Base-by-base conservation (phyloP, 2,329 filamentous ascomycete species). In the Erysiphe pulchra region DNA sequence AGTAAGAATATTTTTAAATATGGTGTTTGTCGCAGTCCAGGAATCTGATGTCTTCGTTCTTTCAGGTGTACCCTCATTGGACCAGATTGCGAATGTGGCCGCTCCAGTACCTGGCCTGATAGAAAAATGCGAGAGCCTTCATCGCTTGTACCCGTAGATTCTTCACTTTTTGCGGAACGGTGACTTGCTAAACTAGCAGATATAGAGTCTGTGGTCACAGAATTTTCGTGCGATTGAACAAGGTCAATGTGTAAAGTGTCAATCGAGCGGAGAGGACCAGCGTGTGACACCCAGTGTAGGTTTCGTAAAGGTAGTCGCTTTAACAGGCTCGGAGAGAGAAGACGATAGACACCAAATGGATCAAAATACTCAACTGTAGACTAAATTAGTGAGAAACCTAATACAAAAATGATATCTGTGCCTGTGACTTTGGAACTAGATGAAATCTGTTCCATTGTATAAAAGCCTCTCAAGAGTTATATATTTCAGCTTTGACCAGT, bases 281-380 rank as follows among this genome's bases (percentile, higher is more conserved):
- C 79, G 49, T 92, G 83, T 13, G 90, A 93, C 61, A 95, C 92
- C 90, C 90, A 98, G 58, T 95, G 84, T 41, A 98, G 74, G 56
- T 95, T 92, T 51, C 77, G 80, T 34, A 98, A 69, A 32, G 90
- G 90, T 0, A 95, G 69, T 46, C 82, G 79, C 38, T 80, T 69
- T 37, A 80, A 68, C 47, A 98, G 68, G 47, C 86, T 76, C 2
- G 82, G 75, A 11, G 80, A 77, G 39, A 95, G 67, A 45, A 87
- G 70, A 48, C 82, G 76, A 63, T 87, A 95, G 51, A 95, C 72
- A 56, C 81, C 78, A 59, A 83, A 80, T 45, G 90, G 87, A 64
- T 98, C 90, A 65, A 81, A 84, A 65, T 93, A 98, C 68, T 95
- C 86, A 65, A 94, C 85, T 92, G 40, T 12, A 12, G 2, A 41